Base-by-base conservation (phyloP, 331 rosid species). In the Quercus lobata region DNA sequence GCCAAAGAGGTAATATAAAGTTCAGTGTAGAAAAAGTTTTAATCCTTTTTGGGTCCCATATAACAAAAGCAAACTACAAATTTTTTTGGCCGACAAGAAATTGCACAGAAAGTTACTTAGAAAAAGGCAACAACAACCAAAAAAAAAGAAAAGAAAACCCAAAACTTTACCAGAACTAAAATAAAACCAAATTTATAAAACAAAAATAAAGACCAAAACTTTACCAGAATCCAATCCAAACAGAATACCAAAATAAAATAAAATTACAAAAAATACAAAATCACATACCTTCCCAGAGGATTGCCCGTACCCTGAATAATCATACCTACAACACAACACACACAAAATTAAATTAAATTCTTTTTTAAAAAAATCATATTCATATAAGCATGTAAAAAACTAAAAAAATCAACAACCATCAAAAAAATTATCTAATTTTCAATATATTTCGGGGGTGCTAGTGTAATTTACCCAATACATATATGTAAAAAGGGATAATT, bases 271-370 rank as follows among this genome's bases (percentile, higher is more conserved):
- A 75, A 12, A 56, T 6, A 7, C 37, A 7, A 72, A 62, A 78
- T 76, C 71, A 18, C 84, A 54, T 87, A 95, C 99, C 99, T 95
- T 95, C 61, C 98, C 99, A 41, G 96, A 72, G 30, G 98, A 93
- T 73, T 84, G 92, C 8, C 98, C 99, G 68, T 93, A 95, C 27
- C 99, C 99, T 44, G 99, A 90, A 81, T 95, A 95, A 78, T 95
- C 99, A 80, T 93, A 95, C 81, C 99, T 95, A 52, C 73, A 66
- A 66, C 41, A 66, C 49, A 34, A 34, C 19, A 35, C 53, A 34
- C 53, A 21, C n/a, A 68, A 16, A 18, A 9, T n/a, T n/a, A n/a
- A n/a, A n/a, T n/a, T n/a, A n/a, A n/a, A n/a, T n/a, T n/a, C n/a
- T n/a, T n/a, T n/a, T n/a, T n/a, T n/a, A 68, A 16, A 18, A 9